A percentile compares a stretch with the other conserved stretches of the same genome.
Conservation (phyloP, 2,329 filamentous ascomycete species). For the Fusarium poae region DNA sequence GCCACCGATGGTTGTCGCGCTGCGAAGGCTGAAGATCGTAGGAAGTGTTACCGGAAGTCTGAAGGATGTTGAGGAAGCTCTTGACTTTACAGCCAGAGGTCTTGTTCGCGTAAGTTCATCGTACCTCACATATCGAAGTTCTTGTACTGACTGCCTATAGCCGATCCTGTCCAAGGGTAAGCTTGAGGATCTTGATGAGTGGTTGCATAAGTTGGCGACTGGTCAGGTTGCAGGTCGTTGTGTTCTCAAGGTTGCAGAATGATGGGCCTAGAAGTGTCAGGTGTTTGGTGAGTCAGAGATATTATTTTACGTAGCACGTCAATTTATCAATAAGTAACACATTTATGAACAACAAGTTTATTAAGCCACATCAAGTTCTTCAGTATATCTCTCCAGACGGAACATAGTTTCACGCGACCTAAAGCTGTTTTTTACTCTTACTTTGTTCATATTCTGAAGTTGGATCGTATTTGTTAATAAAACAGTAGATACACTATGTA, state of each 20-base stretch:
- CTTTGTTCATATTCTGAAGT: background rate
- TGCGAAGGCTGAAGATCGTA: constrained; percentile 43
- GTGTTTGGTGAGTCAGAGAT: accelerated
- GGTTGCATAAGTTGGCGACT: constrained; percentile 40
- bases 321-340: background rate
- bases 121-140: accelerated
- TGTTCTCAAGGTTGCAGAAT: constrained; percentile 38
- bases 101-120: constrained; percentile 39
- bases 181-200: constrained; percentile 44
- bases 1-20: constrained; percentile 32
- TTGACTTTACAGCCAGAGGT: constrained; percentile 45
- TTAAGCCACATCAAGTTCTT: accelerated
- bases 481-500: too few relatives aligned
- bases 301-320: background rate
- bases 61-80: constrained; percentile 47
- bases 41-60: constrained; percentile 44
- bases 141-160: constrained; percentile 14
- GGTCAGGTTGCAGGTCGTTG: constrained; percentile 45
- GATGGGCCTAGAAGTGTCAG: background rate
- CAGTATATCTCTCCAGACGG: background rate
- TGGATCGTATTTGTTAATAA: background rate
- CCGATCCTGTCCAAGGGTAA: constrained; percentile 46
- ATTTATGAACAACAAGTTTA: background rate
- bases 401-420: background rate
- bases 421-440: too few relatives aligned